Conservation (phyloP, 2,329 filamentous ascomycete species). For the Colletotrichum sp. region DNA sequence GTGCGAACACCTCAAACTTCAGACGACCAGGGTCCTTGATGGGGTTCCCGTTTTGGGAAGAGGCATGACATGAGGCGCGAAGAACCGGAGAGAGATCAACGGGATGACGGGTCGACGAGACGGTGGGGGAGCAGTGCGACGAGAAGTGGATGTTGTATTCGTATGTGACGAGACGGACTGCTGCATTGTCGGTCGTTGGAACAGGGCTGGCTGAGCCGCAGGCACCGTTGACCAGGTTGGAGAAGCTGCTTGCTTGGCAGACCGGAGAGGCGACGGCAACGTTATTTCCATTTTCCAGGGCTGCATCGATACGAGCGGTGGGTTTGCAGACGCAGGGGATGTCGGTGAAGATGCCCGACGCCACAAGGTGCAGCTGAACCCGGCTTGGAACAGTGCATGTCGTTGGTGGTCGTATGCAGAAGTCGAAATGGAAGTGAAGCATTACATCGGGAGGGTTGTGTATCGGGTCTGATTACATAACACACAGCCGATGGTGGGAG, state of each 20-base stretch:
- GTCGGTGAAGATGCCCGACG: neutral
- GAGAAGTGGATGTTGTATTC: neutral
- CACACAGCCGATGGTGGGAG: neutral
- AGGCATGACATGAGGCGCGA: neutral
- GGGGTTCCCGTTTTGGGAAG: neutral
- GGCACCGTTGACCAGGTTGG: neutral
- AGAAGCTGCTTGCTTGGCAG: neutral
- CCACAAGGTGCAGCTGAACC: neutral
- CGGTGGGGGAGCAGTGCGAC: neutral
- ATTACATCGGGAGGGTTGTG: neutral
- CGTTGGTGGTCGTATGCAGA: neutral
- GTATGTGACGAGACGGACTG: neutral
- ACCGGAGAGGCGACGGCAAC: neutral
- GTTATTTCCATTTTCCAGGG: neutral
- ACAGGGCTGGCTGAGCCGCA: slow-evolving; percentile 1
- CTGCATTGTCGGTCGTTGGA: neutral
- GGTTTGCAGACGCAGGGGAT: neutral
- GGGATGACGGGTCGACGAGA: neutral
- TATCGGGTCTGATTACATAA: neutral
- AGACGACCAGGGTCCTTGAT: neutral
- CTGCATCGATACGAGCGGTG: neutral
- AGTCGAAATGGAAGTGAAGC: neutral
- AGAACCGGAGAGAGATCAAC: neutral
- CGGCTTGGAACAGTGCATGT: neutral
- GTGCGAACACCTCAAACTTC: neutral